Percentiles rank a stretch among this genome's conserved stretches.
Conservation (phyloP, 805 yeast species). For the Torulaspora delbrueckii region DNA sequence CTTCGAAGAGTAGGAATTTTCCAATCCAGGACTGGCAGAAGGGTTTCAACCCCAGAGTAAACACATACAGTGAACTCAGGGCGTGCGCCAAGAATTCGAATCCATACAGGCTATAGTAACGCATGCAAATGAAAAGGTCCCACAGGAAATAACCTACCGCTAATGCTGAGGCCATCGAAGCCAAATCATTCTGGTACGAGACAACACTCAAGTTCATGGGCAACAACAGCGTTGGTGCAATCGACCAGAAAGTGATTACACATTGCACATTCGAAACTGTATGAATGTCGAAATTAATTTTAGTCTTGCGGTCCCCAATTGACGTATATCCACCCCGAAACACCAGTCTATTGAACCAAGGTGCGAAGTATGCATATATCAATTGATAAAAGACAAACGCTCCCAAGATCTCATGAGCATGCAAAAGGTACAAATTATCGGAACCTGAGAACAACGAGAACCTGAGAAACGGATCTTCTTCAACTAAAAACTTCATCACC, state of each 20-base stretch:
- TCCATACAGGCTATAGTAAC: conserved; percentile 67
- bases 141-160: conserved; percentile 86
- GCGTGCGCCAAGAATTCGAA: conserved; percentile 81
- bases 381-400: conserved; percentile 57
- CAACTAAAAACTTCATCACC: conserved; percentile 7
- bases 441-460: conserved; percentile 37
- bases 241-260: conserved; percentile 51
- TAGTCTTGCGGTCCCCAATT: conserved; percentile 41
- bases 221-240: conserved; percentile 61
- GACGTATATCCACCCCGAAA: conserved; percentile 54
- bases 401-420: conserved; percentile 68
- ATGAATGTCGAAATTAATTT: conserved; percentile 83
- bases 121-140: conserved; percentile 73
- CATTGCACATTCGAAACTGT: conserved; percentile 85
- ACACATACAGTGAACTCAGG: conserved; percentile 70
- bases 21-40: conserved; percentile 79
- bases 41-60: conserved; percentile 59
- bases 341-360: conserved; percentile 43
- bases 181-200: conserved; percentile 68
- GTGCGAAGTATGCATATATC: conserved; percentile 47
- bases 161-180: conserved; percentile 65
- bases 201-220: conserved; percentile 47
- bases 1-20: conserved; percentile 76
- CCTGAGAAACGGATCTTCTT: conserved; percentile 28
- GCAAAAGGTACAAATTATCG: conserved; percentile 43